These are phyloP conservation scores for Coemansia sp. DNA, from an alignment of 192 early-diverging fungal genomes.

Conservation along the genomic window DNA sequence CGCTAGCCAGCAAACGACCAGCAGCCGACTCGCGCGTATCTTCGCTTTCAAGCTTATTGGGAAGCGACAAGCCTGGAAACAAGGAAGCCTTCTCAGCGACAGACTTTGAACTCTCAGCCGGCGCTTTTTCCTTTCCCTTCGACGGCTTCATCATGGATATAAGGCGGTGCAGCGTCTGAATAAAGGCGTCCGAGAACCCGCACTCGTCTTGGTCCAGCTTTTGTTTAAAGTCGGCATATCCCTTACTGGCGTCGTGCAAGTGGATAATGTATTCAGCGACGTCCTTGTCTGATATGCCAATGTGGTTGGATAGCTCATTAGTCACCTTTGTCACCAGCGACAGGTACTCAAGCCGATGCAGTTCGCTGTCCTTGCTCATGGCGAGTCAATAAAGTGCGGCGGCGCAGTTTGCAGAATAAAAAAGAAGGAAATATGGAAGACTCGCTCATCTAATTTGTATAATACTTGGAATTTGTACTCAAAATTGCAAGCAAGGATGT, in stretches of 20 bases:
- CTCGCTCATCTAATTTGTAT: background rate
- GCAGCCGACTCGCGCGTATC: background rate
- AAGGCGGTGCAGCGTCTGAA: constrained; percentile 84
- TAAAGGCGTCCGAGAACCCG: constrained; percentile 83
- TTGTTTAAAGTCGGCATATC: constrained; percentile 67
- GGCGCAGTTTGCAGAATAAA: background rate
- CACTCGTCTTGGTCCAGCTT: constrained; percentile 71
- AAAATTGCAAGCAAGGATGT: background rate
- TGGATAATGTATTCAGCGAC: constrained; percentile 92
- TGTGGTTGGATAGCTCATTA: constrained; percentile 92
- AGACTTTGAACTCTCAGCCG: constrained; percentile 20
- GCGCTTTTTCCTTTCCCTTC: constrained; percentile 3
- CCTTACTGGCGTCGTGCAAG: constrained; percentile 73
- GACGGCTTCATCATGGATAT: constrained; percentile 84
- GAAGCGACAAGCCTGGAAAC: constrained; percentile 82
- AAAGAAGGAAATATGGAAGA: constrained; percentile 2
- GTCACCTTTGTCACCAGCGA: constrained; percentile 90
- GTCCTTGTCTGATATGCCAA: constrained; percentile 86
- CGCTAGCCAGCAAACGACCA: constrained; percentile 24
- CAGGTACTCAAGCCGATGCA: constrained; percentile 85
- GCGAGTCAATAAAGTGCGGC: background rate
- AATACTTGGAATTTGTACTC: background rate
- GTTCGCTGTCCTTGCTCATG: constrained; percentile 28
- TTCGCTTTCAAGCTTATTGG: constrained; percentile 19
- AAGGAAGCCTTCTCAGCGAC: constrained; percentile 61